Evolutionary conservation across 140 eudicot genomes (phyloP), one percentile per base, ranked within the genome.

Genomic region (Bidens hawaiensis): DNA sequence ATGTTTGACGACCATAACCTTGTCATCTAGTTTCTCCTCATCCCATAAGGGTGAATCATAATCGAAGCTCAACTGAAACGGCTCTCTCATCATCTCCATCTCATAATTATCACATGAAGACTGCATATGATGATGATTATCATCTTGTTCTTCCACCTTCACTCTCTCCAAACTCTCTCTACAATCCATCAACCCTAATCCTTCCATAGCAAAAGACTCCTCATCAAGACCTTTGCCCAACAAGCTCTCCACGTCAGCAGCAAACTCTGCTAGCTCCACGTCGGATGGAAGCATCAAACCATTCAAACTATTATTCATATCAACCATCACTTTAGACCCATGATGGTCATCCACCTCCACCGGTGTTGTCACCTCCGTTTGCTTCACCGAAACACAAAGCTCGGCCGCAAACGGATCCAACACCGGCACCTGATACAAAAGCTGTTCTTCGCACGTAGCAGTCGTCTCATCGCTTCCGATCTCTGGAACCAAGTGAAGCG

Each of bases 191-290:
- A 85, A 63, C 34, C 95, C 91, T 68, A 89, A 64, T 12, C 67
- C 80, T 31, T 89, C 81, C 71, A 89, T 89, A 15, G 79, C 97
- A 25, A 80, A 82, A 7, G 90, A 58, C 49, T 82, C 85, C 23
- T 80, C 83, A n/a, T 83, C 96, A 1, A 85, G 77, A 34, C 90
- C 90, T 57, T 82, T 85, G 6, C 97, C 97, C 25, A 89, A 21
- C 43, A 89, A 68, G 49, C 74, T 80, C 67, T 89, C 93, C 28
- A 85, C 89, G 31, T 89, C 93, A 14, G 88, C 95, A 0, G 95
- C 89, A 21, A 89, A 85, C 41, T 85, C 97, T 0, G 81, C 95
- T 0, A 82, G 78, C 43, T 85, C 95, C 79, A 82, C 55, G 11
- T 83, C 95, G 2, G 91, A 78, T 0, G 88, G 97, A 53, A 83